Evolutionary conservation across 768 basidiomycete genomes (phyloP).

Genomic region (Gymnopilus junonius): DNA sequence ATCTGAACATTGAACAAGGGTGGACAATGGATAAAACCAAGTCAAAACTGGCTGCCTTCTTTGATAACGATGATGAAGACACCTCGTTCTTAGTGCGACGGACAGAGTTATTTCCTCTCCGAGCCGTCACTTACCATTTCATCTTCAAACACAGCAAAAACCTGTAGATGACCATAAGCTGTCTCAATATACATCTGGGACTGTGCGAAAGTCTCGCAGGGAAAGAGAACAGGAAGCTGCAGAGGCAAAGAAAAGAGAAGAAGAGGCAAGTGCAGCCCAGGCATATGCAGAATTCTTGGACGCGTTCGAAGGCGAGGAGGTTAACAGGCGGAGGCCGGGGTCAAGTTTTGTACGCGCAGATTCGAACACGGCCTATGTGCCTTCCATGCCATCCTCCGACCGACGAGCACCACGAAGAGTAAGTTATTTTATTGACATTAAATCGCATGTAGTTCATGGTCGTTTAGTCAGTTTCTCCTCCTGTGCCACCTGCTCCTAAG

Average conservation of each 20-base stretch:
- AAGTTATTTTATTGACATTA: background rate
- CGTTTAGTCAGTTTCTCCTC: slow-evolving; percentile 63
- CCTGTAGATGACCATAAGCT: slow-evolving; percentile 84
- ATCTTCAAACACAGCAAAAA: slow-evolving; percentile 72
- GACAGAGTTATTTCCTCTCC: slow-evolving; percentile 67
- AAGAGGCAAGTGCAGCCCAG: slow-evolving; percentile 78
- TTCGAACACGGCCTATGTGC: slow-evolving; percentile 52
- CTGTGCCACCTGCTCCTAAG: slow-evolving; percentile 53
- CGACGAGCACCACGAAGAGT: slow-evolving; percentile 19
- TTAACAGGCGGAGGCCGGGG: slow-evolving; percentile 49
- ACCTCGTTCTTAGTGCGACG: slow-evolving; percentile 91
- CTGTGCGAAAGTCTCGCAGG: slow-evolving; percentile 83
- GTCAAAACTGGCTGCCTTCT: slow-evolving; percentile 76
- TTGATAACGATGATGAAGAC: slow-evolving; percentile 85
- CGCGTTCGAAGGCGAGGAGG: slow-evolving; percentile 78
- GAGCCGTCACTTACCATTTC: slow-evolving; percentile 63
- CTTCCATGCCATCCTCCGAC: slow-evolving; percentile 29
- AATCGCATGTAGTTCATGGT: background rate
- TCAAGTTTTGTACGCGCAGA: slow-evolving; percentile 68
- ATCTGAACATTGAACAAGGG: background rate
- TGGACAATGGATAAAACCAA: slow-evolving; percentile 69
- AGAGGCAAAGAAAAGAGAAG: slow-evolving; percentile 85
- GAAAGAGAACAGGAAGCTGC: slow-evolving; percentile 95
- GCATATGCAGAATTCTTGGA: slow-evolving; percentile 87
- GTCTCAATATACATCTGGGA: slow-evolving; percentile 86